A percentile compares a stretch with the other conserved stretches of the same genome.
Evolutionary conservation across 352 stramenopile genomes (phyloP).

Genomic region (Poterioochromonas sp.): DNA sequence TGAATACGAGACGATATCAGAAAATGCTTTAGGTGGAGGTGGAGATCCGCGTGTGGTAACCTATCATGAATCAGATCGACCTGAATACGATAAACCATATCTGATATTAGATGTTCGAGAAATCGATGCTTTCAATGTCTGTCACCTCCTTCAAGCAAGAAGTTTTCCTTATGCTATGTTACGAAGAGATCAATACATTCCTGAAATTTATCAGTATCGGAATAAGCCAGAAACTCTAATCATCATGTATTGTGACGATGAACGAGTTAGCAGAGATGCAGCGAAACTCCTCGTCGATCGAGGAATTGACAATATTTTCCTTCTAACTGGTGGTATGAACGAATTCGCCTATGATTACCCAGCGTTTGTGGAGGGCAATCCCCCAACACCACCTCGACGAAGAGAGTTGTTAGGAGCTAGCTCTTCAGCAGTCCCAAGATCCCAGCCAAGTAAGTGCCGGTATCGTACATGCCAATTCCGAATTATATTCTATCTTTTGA

Average conservation of each 20-base stretch:
- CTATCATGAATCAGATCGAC: neutral
- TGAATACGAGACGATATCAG: constrained; percentile 18
- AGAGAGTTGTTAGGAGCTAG: neutral
- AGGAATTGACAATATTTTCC: constrained; percentile 25
- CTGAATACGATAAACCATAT: constrained; percentile 18
- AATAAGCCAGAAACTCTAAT: neutral
- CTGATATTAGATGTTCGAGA: constrained; percentile 25
- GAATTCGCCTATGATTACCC: neutral
- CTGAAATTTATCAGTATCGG: neutral
- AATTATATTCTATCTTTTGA: neutral
- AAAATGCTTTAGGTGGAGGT: neutral
- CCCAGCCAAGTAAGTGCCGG: neutral
- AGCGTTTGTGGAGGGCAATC: neutral
- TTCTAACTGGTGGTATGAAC: neutral
- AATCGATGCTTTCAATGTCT: neutral
- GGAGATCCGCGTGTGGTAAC: neutral
- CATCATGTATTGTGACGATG: constrained; percentile 23
- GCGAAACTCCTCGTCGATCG: neutral
- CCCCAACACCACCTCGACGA: neutral
- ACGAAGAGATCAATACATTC: neutral
- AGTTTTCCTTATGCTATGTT: neutral
- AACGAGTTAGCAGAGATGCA: neutral
- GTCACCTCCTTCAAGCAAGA: constrained; percentile 9
- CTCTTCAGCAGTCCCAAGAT: neutral
- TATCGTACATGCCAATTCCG: neutral